A percentile compares a stretch with the other conserved stretches of the same genome.
phyloP scores from a whole-genome alignment of 2,329 filamentous ascomycete genomes.

The Cordyceps javanica region DNA sequence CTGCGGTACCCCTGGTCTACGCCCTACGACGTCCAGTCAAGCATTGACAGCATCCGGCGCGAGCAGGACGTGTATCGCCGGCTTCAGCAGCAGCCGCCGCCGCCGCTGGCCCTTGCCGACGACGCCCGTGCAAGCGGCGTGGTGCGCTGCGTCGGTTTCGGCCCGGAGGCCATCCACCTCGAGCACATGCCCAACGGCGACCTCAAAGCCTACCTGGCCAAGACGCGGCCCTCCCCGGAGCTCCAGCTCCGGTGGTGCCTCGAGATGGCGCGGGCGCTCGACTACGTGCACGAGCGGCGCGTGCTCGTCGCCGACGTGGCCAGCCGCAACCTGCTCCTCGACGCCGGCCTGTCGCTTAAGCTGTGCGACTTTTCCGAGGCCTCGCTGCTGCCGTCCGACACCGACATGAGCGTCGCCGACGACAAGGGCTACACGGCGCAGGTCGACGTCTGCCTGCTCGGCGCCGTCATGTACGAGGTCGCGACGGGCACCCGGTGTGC shows the following conservation, averaged over 20 bases:
- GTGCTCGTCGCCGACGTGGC: background rate
- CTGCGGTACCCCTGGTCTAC: background rate
- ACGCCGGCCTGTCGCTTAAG: background rate
- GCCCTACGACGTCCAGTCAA: background rate
- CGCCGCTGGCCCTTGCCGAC: background rate
- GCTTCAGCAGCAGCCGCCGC: background rate
- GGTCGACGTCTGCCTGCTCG: background rate
- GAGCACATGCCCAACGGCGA: background rate
- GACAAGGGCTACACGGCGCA: background rate
- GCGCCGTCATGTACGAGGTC: background rate
- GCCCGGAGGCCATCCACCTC: background rate
- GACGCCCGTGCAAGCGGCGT: background rate
- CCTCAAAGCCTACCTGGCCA: background rate
- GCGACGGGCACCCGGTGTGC: background rate
- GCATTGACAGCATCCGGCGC: background rate
- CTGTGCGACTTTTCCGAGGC: background rate
- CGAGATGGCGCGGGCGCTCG: background rate
- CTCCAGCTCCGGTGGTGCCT: background rate
- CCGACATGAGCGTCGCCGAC: background rate
- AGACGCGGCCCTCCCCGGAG: background rate
- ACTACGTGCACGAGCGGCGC: background rate
- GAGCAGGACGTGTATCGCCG: background rate
- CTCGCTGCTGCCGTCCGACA: background rate
- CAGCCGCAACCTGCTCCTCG: background rate
- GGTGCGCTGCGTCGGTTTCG: background rate